Percentiles rank a stretch among this genome's conserved stretches.
phyloP scores from a whole-genome alignment of 2,329 filamentous ascomycete genomes.

The Fusarium pseudonygamai region DNA sequence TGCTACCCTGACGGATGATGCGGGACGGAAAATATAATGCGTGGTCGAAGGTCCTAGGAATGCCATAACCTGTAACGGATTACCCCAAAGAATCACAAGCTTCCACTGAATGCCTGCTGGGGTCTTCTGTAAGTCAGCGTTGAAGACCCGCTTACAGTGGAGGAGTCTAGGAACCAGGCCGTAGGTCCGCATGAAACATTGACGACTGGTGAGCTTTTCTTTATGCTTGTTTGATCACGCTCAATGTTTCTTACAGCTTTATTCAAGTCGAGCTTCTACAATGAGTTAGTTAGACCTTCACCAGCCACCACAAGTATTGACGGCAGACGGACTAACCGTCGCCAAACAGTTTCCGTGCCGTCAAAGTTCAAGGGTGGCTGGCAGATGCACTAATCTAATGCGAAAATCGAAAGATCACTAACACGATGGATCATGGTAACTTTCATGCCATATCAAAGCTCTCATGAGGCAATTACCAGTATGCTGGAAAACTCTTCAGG shows the following conservation, averaged over 20 bases:
- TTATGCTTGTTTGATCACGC: neutral
- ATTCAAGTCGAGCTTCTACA: neutral
- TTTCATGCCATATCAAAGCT: neutral
- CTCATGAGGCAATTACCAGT: neutral
- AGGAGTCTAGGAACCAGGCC: neutral
- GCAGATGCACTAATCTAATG: neutral
- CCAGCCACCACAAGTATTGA: neutral
- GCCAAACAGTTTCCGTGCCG: neutral
- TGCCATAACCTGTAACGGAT: conserved; percentile 8
- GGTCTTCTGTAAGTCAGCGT: conserved; percentile 12
- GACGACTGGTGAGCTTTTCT: neutral
- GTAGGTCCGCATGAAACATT: neutral
- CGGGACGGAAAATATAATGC: neutral
- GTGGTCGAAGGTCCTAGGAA: conserved; percentile 1
- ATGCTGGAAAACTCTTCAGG: neutral
- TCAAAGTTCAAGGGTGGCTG: conserved; percentile 1
- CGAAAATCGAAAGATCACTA: conserved; percentile 13
- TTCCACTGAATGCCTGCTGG: conserved; percentile 18
- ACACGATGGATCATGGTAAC: neutral
- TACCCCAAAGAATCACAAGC: conserved; percentile 4
- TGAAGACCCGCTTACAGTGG: conserved; percentile 12
- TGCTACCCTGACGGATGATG: conserved; percentile 13
- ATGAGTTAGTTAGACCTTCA: neutral
- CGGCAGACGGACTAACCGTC: neutral
- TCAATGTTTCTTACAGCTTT: neutral